phyloP scores from a whole-genome alignment of 1,284 basidiomycete genomes.

The Malassezia caprae region DNA sequence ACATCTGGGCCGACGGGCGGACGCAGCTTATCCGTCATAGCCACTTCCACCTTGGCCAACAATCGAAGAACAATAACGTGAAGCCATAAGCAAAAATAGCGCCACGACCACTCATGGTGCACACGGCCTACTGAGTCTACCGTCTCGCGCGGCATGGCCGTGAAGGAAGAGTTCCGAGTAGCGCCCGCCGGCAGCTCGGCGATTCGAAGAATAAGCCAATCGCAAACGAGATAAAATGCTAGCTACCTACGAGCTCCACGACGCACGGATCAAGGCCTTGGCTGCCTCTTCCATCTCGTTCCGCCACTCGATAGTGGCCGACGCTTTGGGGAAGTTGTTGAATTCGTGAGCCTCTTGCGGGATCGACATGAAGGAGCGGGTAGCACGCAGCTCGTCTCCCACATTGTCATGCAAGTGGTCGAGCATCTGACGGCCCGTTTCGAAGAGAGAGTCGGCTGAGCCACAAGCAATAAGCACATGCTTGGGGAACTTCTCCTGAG shows the following conservation, averaged over 20 bases:
- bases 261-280: conserved; percentile 39
- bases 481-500: conserved; percentile 20
- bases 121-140: background rate
- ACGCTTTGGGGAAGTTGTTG: conserved; percentile 24
- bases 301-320: conserved; percentile 16
- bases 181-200: background rate
- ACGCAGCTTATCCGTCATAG: conserved; percentile 11
- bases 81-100: conserved; percentile 4
- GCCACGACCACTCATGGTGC: conserved; percentile 3
- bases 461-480: conserved; percentile 29
- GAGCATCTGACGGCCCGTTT: conserved; percentile 22
- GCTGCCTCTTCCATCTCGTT: conserved; percentile 21
- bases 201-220: background rate
- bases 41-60: conserved; percentile 6
- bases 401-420: conserved; percentile 22
- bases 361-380: conserved; percentile 24
- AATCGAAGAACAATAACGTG: conserved; percentile 7
- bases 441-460: conserved; percentile 30
- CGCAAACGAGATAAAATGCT: background rate
- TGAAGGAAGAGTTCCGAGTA: background rate
- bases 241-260: background rate
- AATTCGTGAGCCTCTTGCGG: conserved; percentile 37
- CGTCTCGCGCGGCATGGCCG: background rate
- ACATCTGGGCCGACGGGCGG: conserved; percentile 12
- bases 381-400: conserved; percentile 6